Evolutionary conservation across 768 basidiomycete genomes (phyloP), one percentile per base, ranked within the genome.

Genomic region (Tulasnella sp.): DNA sequence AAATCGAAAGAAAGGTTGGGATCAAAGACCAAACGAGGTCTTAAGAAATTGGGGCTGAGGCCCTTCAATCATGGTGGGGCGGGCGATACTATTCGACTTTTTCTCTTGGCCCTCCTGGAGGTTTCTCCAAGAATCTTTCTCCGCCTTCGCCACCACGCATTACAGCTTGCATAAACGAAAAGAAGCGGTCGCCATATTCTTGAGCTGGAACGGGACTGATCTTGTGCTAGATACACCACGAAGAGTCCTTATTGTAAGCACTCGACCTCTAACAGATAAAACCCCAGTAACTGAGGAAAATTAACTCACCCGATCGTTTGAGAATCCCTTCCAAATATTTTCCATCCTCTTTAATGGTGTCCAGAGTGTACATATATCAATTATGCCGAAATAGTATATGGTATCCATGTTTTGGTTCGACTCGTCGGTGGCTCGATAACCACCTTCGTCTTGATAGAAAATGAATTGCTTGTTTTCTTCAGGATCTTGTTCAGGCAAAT

Each of bases 361-460:
- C 85, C 95, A 99, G 2, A 97, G 97, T 37, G 98, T 99, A 81
- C 97, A 87, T 82, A 98, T 99, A 86, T 99, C 98, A 84, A 99
- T 99, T 78, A 99, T 90, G 34, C 98, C 97, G 12, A 98, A 88
- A 85, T 98, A 98, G 86, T 97, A 98, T 79, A 98, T 93, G 73
- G 91, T 91, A 82, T 93, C 92, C 86, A 93, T 86, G 1, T 88
- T 86, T 28, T 90, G 88, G 85, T 99, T 97, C 12, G 86, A 86
- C 83, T 98, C 97, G 85, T 97, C 92, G 24, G 97, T 98, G 48
- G 96, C 95, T 44, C 93, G 90, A 69, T 97, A 84, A 0, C 98
- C 98, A 18, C 96, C 96, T 83, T 99, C 98, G 84, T 99, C 97
- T 83, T 97, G 95, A 84, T 98, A 98, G 86, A 99, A 99, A 40